Evolutionary conservation across 2,329 filamentous ascomycete species (phyloP).

Genomic region (Parasarocladium wereldwijsianum): DNA sequence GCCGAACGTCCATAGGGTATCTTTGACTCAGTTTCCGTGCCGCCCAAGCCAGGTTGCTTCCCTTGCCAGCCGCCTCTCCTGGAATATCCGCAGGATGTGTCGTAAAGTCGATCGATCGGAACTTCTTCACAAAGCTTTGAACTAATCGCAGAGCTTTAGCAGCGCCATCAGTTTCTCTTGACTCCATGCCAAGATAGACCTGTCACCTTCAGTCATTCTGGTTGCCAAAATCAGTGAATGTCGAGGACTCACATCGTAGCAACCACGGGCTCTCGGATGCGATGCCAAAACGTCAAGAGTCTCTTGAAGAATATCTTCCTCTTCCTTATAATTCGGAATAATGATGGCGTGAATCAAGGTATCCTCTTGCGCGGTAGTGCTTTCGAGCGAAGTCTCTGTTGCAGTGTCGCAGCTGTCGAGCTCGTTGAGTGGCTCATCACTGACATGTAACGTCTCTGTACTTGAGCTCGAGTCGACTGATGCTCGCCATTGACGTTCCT

Average conservation of each 20-base stretch:
- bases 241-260: conserved; percentile 49
- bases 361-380: conserved; percentile 21
- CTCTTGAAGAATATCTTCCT: conserved; percentile 51
- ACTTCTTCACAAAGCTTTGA: conserved; percentile 48
- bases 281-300: conserved; percentile 55
- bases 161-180: conserved; percentile 46
- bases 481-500: not conserved
- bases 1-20: conserved; percentile 36
- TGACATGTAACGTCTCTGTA: not conserved
- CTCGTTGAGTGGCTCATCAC: conserved; percentile 13
- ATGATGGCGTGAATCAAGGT: conserved; percentile 50
- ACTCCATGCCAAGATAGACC: conserved; percentile 62
- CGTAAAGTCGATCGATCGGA: conserved; percentile 52
- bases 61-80: conserved; percentile 58
- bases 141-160: conserved; percentile 47
- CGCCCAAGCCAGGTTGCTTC: conserved; percentile 60
- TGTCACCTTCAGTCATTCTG: conserved; percentile 14
- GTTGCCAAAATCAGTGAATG: not conserved
- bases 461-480: not conserved
- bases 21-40: conserved; percentile 49
- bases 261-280: conserved; percentile 45
- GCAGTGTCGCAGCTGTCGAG: conserved; percentile 28
- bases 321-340: conserved; percentile 63
- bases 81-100: conserved; percentile 51
- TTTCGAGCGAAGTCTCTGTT: no score